Base-by-base conservation (phyloP, 345 rosid genomes). In the Acer negundo region DNA sequence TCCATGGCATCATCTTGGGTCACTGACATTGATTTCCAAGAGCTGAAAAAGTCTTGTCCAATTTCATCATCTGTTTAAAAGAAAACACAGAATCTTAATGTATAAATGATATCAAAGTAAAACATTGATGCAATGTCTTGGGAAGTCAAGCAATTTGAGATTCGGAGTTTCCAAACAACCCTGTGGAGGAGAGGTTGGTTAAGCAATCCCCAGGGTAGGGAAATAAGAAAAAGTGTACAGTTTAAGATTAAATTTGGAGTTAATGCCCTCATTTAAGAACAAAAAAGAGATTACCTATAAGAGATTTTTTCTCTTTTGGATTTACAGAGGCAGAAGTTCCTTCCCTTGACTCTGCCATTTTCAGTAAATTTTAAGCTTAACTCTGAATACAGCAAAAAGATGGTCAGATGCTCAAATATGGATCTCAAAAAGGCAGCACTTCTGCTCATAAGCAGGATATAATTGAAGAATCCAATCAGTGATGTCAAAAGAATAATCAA, bases 1-100 rank as follows among this genome's bases (percentile, higher is more conserved):
- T 96, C 93, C 89, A 92, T 82, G 38, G 86, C 77, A 44, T 91
- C 94, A 81, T 91, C 90, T 64, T 82, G 88, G 56, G 85, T 76
- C 67, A 80, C 79, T 15, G 97, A 81, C 85, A 85, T 88, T 67
- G 84, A 82, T 76, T 89, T 88, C 97, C 98, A 96, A 72, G 95
- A 89, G 82, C 84, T 77, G 38, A 89, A 83, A 76, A 89, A 90
- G 47, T 91, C 97, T 68, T 87, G 89, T 80, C 97, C 98, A 84
- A 89, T 82, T 55, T 87, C 93, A 19, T 87, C 90, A 76, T 89
- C 99, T 91, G 90, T 85, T 74, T 62, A 40, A 79, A 79, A 58
- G 42, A 47, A 72, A 73, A 69, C 23, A 22, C 58, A 70, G 51
- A 64, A 70, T 75, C 67, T 13, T 64, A 72, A 55, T 24, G 56